phyloP scores from a whole-genome alignment of 1,139 yeast species.

The Taphrina communis region DNA sequence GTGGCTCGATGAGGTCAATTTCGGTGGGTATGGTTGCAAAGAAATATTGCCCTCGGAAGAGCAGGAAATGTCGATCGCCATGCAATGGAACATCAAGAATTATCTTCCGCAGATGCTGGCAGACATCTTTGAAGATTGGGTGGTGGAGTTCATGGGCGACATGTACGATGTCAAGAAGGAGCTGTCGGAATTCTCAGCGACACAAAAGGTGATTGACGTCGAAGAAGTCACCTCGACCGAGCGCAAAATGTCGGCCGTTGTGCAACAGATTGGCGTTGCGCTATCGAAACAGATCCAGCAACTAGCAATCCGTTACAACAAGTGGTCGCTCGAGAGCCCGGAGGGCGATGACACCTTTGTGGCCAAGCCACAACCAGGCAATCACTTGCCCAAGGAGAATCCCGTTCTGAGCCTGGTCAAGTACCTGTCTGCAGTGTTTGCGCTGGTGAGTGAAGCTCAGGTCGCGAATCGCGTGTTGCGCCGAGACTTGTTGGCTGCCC shows the following conservation, averaged over 20 bases:
- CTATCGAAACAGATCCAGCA: conserved; percentile 69
- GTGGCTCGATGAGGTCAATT: conserved; percentile 95
- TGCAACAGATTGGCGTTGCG: conserved; percentile 52
- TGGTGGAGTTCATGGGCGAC: conserved; percentile 73
- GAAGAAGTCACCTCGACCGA: conserved; percentile 47
- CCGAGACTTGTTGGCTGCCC: conserved; percentile 69
- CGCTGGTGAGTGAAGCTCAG: conserved; percentile 66
- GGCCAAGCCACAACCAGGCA: conserved; percentile 77
- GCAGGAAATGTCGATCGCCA: conserved; percentile 56
- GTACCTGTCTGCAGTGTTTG: conserved; percentile 71
- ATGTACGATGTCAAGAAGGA: conserved; percentile 62
- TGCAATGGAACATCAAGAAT: conserved; percentile 80
- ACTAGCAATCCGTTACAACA: conserved; percentile 54
- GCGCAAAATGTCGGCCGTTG: conserved; percentile 23
- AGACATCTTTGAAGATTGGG: conserved; percentile 87
- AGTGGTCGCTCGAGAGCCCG: conserved; percentile 74
- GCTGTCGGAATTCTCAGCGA: conserved; percentile 47
- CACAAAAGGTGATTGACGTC: conserved; percentile 52
- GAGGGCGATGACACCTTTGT: conserved; percentile 67
- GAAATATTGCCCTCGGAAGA: conserved; percentile 20
- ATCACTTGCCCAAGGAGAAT: conserved; percentile 64
- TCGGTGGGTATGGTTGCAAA: conserved; percentile 66
- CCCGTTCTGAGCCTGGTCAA: conserved; percentile 84
- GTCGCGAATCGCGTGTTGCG: conserved; percentile 78
- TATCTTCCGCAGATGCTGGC: conserved; percentile 77